Base-by-base conservation (phyloP, 2,329 filamentous ascomycete genomes). In the Trichoderma sp. region DNA sequence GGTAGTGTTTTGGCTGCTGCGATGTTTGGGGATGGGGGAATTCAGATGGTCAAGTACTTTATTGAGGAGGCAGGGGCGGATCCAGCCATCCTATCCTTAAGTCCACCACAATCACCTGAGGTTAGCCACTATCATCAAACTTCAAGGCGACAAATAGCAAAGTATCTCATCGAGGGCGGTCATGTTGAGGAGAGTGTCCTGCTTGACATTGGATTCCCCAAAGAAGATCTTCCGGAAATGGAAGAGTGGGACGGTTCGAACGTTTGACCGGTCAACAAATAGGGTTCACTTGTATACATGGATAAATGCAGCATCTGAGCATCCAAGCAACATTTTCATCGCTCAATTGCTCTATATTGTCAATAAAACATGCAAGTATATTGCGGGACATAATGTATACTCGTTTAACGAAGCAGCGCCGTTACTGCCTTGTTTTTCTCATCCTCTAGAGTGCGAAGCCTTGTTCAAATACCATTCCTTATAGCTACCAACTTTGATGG, bases 21-120 rank as follows among this genome's bases (percentile, higher is more conserved):
- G 12, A 30, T 56, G 5, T 30, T 58, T 1, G 68, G 68, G 18
- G 4, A 0, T 0, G 1, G 1, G 4, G 5, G 2, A 6, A 0
- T 26, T 32, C 0, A 34, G 8, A 15, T 63, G 61, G 69, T 60
- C 32, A 65, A 28, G n/a, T 65, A 58, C 51, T 51, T 71, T 51
- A 71, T 65, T 12, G 69, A 65, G 28, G 61, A 71, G 34, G 69
- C 51, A 2, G 47, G 36, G 5, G 69, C 61, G 4, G 61, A 71
- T 3, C 32, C 47, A 26, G 15, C 6, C 21, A 9, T 65, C n/a
- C 47, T 71, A 60, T 60, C 51, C 6, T 32, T 21, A 26, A 65
- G 26, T 28, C 61, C 51, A 5, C 68, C 58, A 6, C 43, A 8
- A 12, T 51, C 39, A 3, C 39, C 39, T 47, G 4, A 0, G 3